Base-by-base conservation (phyloP, 2,329 filamentous ascomycete species). In the Furcasterigmium sp. region DNA sequence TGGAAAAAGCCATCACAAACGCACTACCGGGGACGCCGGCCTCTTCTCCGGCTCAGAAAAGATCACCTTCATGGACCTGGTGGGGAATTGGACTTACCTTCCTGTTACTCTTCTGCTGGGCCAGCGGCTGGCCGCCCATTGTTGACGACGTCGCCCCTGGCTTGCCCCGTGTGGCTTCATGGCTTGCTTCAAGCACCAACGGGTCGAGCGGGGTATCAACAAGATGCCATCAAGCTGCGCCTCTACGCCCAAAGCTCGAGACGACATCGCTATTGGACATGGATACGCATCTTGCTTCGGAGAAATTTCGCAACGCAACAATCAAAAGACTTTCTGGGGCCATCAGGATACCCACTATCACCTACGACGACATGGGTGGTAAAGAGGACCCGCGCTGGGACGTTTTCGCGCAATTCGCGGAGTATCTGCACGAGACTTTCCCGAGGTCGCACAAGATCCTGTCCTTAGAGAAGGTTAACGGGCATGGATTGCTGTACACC, bases 311-410 rank as follows among this genome's bases (percentile, higher is more conserved):
- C 25, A 57, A 61, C 25, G 57, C 59, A 36, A 58, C 61, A 13
- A 46, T 64, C 28, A 44, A 47, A 38, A 59, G 57, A 41, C 36
- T 78, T 45, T 57, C 71, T 13, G 64, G 66, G 4, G 65, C 72
- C 18, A 65, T 83, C 23, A 68, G 73, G 51, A 68, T 81, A 20
- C 74, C 75, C 1, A 78, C 77, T 2, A 63, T 76, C 38, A 72
- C 72, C 1, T 78, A 70, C 42, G 76, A 81, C 50, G 70, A 80
- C 47, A 62, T 81, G 48, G 75, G 73, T 4, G 60, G 82, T 14
- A 75, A 72, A 23, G 61, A 69, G 34, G 82, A 85, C 52, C 58
- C 69, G 35, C 68, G 76, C 41, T 86, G 82, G 72, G 69, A 77
- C 2, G 67, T 75, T 9, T 75, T 86, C 51, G 68, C 69, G 36